Base-by-base conservation (phyloP, 2,329 filamentous ascomycete species). In the Paraconiothyrium sp. region DNA sequence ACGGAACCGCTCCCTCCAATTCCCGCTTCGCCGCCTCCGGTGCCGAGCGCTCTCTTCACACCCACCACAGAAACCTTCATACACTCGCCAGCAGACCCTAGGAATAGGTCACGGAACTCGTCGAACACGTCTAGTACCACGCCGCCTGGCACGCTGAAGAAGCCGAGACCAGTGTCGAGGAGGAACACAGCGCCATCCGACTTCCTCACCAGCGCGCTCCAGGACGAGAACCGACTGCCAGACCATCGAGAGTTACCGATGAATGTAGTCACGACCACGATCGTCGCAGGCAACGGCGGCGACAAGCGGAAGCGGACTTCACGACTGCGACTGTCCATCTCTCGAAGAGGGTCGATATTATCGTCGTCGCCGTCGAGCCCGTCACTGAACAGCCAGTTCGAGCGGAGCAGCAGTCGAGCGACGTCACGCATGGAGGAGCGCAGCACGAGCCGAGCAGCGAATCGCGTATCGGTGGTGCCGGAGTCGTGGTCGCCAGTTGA, bases 111-210 rank as follows among this genome's bases (percentile, higher is more conserved):
- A 56, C 54, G 54, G 27, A 56, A 56, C 4, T 56, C 51, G 14
- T 54, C 57, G 4, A 14, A 24, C 7, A 58, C 61, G 8, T 48
- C 37, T 2, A 49, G 43, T 3, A 48, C 51, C 13, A 56, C 51
- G 14, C 59, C 59, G 24, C 48, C 47, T 4, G 37, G 22, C 13
- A 63, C 57, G 16, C 46, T 68, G 22, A 57, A 44, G 20, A 64
- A 61, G 20, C 35, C 20, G 7, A 52, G 51, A 11, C 58, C 52
- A 10, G n/a, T 58, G 4, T 54, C 61, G 20, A 35, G 63, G n/a
- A 32, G 65, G 20, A 67, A 69, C 30, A 69, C 67, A 3, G 61
- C 63, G n/a, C 65, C 65, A 0, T 59, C 67, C 7, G 61, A 66
- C 16, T 63, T 58, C 54, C 54, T 59, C 10, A 30, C 47, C 20